These are phyloP conservation scores for Solanum peruvianum DNA, from an alignment of 257 asterid genomes.

Conservation along the genomic window DNA sequence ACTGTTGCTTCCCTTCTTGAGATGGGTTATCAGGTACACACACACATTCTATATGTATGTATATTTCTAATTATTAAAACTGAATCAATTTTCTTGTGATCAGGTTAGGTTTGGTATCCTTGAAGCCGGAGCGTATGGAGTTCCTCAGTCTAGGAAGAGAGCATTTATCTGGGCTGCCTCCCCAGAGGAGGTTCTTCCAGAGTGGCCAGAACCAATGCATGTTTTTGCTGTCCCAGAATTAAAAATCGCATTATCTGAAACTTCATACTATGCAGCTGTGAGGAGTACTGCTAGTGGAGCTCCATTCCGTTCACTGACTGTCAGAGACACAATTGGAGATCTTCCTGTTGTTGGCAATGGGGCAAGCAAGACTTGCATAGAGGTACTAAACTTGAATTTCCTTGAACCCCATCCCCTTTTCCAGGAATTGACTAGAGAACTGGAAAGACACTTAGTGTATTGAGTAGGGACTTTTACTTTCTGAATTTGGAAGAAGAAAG, in stretches of 20 bases:
- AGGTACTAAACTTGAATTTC: constrained; percentile 27
- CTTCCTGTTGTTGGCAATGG: constrained; percentile 87
- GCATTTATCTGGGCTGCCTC: constrained; percentile 99
- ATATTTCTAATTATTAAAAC: neutral
- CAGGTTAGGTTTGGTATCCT: constrained; percentile 90
- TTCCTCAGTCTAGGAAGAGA: constrained; percentile 92
- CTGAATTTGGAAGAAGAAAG: neutral
- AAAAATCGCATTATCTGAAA: constrained; percentile 50
- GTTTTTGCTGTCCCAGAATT: constrained; percentile 81
- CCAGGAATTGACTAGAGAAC: neutral
- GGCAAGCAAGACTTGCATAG: constrained; percentile 45
- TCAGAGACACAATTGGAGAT: constrained; percentile 92
- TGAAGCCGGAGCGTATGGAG: constrained; percentile 95
- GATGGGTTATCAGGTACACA: constrained; percentile 94
- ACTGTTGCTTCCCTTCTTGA: constrained; percentile 90
- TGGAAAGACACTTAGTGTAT: neutral
- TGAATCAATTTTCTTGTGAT: constrained; percentile 3
- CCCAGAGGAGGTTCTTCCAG: constrained; percentile 84
- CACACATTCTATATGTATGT: neutral
- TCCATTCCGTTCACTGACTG: constrained; percentile 90
- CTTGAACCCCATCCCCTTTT: neutral
- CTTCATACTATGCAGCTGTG: constrained; percentile 61
- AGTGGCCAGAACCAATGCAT: constrained; percentile 99
- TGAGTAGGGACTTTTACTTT: neutral
- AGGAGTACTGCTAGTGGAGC: constrained; percentile 83